phyloP scores from a whole-genome alignment of 2,329 filamentous ascomycete genomes.

The Verticillium albo-atrum region DNA sequence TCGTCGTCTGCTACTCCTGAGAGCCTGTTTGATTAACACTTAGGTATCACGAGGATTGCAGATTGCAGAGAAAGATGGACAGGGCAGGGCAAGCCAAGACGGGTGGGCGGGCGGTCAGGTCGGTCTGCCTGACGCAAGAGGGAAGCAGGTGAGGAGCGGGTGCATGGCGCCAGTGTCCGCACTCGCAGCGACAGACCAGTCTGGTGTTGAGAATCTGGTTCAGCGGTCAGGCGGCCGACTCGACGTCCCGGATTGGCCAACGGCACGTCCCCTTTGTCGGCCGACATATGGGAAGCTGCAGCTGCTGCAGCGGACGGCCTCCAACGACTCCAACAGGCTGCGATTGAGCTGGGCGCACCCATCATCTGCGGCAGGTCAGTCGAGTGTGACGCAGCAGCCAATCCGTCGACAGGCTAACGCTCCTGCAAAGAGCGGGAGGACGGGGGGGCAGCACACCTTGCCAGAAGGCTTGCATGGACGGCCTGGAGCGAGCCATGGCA shows the following conservation, averaged over 20 bases:
- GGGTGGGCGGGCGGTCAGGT: neutral
- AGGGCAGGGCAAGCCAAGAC: neutral
- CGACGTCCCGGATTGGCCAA: neutral
- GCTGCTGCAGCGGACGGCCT: neutral
- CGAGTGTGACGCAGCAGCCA: neutral
- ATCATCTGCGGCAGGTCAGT: neutral
- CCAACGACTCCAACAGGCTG: neutral
- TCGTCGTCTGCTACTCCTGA: neutral
- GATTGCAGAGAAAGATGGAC: too few species aligned
- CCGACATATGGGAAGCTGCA: slow-evolving; percentile 1
- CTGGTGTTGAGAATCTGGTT: neutral
- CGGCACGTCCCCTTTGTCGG: neutral
- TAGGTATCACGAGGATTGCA: neutral
- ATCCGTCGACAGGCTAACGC: neutral
- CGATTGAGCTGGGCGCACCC: neutral
- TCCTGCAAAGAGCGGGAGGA: neutral
- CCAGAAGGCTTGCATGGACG: neutral
- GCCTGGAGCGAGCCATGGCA: neutral
- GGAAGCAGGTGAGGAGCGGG: neutral
- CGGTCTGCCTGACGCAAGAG: neutral
- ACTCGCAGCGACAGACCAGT: neutral
- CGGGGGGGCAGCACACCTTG: neutral
- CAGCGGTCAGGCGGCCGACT: neutral
- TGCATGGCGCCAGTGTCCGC: neutral
- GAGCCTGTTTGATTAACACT: neutral